Evolutionary conservation across 331 rosid genomes (phyloP).

Genomic region (Malus hybrid): DNA sequence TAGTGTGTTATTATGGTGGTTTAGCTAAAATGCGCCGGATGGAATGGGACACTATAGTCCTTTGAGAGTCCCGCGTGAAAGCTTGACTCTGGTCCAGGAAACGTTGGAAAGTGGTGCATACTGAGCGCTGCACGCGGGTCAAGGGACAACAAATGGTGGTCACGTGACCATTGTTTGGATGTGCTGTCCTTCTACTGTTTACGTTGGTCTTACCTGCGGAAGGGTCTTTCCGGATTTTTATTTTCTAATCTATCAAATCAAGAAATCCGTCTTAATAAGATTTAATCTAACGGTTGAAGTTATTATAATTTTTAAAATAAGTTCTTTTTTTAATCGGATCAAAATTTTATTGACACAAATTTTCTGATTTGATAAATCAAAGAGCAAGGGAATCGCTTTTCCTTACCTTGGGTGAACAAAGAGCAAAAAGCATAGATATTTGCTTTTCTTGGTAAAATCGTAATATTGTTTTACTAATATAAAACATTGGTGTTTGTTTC

Average conservation of each 20-base stretch:
- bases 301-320: no score
- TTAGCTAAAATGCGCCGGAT: slow-evolving; percentile 26
- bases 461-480: background rate
- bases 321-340: no score
- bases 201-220: no score
- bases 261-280: fast-evolving
- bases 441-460: background rate
- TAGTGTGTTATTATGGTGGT: background rate
- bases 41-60: background rate
- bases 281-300: fast-evolving
- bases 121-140: slow-evolving; percentile 5
- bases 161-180: background rate
- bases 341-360: no score
- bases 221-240: fast-evolving
- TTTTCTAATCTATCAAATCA: no score
- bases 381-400: no score
- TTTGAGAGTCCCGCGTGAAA: background rate
- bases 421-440: no score
- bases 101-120: background rate
- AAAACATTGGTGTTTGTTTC: background rate
- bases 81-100: slow-evolving; percentile 4
- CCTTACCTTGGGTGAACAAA: no score
- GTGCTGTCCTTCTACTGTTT: background rate
- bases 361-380: no score
- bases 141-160: background rate